Evolutionary conservation across 75 land plant species (phyloP), one percentile per base, ranked within the genome.

Genomic region (Pinus albicaulis): DNA sequence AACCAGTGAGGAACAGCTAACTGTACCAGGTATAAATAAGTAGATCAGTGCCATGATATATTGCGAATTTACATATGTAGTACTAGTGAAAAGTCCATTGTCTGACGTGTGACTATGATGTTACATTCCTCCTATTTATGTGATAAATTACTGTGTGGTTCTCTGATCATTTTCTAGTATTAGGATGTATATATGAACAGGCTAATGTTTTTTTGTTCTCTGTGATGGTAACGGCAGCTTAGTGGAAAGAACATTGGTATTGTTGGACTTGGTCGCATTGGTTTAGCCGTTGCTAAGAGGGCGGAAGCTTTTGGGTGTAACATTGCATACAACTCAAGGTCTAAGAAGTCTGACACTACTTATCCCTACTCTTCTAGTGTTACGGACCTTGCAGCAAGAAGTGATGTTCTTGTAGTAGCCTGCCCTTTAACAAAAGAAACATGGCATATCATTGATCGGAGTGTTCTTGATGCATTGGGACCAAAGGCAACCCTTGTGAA

Each of bases 201-300:
- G 53, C 53, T 20, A 38, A 36, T n/a, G n/a, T 20, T 14, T 12
- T 68, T n/a, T 41, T 38, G 19, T 68, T 23, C 7, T 38, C 71
- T 38, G 53, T 41, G 22, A 55, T 73, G 74, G 60, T 7, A n/a
- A 64, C 44, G 17, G 22, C 86, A 85, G 87, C 69, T 84, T 60
- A 85, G 87, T 79, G 86, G 87, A 41, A 84, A 84, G 55, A 75
- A 61, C 13, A 71, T 85, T 26, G 87, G 87, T 3, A 83, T 85
- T 53, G 34, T 85, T 61, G 87, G 87, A 16, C 81, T 85, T 63
- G 87, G 87, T 19, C 86, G 86, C 36, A 85, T 85, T 70, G 87
- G 87, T 20, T 44, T 56, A 36, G 87, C 87, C 55, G 74, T 85
- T 23, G 87, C 87, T 2, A 83, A 83, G 65, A 78, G 87, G 59